A percentile compares a stretch with the other conserved stretches of the same genome.
These are phyloP conservation scores for Glycine latifolia DNA, from an alignment of 306 rosid genomes.

Conservation along the genomic window DNA sequence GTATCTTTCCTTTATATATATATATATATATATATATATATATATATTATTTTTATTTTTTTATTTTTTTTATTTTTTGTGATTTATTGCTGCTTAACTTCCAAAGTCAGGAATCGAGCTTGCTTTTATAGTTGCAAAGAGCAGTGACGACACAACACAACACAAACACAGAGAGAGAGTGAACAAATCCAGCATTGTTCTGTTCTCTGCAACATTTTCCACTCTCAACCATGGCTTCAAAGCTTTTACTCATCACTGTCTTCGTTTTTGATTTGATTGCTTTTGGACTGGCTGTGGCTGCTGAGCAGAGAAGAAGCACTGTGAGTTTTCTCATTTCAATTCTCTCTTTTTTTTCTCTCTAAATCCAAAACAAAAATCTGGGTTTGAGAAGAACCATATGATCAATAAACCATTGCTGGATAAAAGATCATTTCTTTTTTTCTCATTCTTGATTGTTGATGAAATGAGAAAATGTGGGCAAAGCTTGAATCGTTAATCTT, in stretches of 20 bases:
- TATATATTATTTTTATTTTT: no score
- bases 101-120: constrained; percentile 30
- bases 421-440: not conserved
- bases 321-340: constrained; percentile 57
- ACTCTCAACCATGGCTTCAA: constrained; percentile 86
- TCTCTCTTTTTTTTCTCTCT: constrained; percentile 6
- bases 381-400: constrained; percentile 28
- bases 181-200: constrained; percentile 46
- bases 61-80: not conserved
- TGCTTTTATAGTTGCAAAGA: constrained; percentile 38
- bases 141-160: not conserved
- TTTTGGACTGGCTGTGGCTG: constrained; percentile 91
- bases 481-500: constrained; percentile 30
- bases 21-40: no score
- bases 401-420: not conserved
- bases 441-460: constrained; percentile 38
- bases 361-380: not conserved
- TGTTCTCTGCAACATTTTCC: constrained; percentile 45
- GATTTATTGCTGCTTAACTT: constrained; percentile 27
- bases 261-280: constrained; percentile 78
- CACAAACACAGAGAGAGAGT: not conserved
- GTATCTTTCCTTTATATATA: not conserved
- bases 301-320: constrained; percentile 96
- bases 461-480: constrained; percentile 35
- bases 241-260: constrained; percentile 70